phyloP scores from a whole-genome alignment of 306 rosid species.

The Canavalia gladiata region DNA sequence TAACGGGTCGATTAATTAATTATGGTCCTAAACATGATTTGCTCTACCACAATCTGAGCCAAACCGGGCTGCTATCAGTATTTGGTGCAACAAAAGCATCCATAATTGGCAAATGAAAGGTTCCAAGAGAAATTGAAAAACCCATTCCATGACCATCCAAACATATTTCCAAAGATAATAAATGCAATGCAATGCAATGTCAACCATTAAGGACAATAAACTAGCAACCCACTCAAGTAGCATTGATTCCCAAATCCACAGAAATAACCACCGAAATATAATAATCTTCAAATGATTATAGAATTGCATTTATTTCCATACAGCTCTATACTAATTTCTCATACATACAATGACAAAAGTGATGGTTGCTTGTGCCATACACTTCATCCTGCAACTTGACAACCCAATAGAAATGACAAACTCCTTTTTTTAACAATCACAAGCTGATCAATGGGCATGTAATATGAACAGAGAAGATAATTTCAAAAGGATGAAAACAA shows the following conservation, averaged over 20 bases:
- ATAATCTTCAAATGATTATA: slow-evolving; percentile 20
- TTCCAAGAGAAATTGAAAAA: slow-evolving; percentile 17
- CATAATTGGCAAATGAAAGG: neutral
- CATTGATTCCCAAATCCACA: neutral
- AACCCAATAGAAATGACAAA: slow-evolving; percentile 53
- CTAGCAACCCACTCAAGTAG: slow-evolving; percentile 6
- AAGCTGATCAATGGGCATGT: slow-evolving; percentile 55
- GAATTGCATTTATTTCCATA: slow-evolving; percentile 53
- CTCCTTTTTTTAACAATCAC: slow-evolving; percentile 53
- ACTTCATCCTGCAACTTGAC: slow-evolving; percentile 53
- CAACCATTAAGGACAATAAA: slow-evolving; percentile 12
- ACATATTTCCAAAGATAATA: neutral
- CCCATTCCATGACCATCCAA: slow-evolving; percentile 4
- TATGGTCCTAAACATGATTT: neutral
- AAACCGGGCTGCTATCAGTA: neutral
- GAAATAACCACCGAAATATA: neutral
- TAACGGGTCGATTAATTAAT: neutral
- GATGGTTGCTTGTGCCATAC: slow-evolving; percentile 52
- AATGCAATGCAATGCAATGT: neutral
- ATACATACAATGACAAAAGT: slow-evolving; percentile 61
- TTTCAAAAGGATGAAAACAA: slow-evolving; percentile 50
- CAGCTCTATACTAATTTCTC: slow-evolving; percentile 56
- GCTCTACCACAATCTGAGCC: neutral
- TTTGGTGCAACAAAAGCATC: neutral
- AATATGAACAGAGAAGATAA: slow-evolving; percentile 53